Evolutionary conservation across 495 filamentous ascomycete species (phyloP).

Genomic region (Amphirosellinia nigrospora): DNA sequence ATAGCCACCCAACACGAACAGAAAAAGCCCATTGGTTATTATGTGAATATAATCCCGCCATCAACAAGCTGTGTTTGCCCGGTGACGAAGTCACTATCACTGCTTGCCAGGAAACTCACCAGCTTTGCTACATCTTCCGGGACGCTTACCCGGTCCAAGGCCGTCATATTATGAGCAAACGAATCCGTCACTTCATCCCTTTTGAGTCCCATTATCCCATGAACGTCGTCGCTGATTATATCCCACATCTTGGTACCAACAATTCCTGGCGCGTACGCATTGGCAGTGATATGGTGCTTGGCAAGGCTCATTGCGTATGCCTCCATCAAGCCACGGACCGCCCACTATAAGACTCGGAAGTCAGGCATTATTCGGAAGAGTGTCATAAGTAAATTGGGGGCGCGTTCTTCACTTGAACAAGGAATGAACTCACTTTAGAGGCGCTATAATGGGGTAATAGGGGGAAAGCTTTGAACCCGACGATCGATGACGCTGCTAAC

Average conservation of each 20-base stretch:
- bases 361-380: neutral
- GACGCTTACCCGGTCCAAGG: conserved; percentile 56
- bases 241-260: conserved; percentile 69
- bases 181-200: conserved; percentile 60
- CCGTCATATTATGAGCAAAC: conserved; percentile 52
- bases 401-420: neutral
- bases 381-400: too few species aligned
- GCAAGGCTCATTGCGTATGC: conserved; percentile 65
- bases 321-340: conserved; percentile 64
- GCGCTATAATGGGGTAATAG: conserved; percentile 62
- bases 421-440: neutral
- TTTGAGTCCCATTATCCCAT: conserved; percentile 46
- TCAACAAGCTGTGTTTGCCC: conserved; percentile 68
- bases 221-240: conserved; percentile 59
- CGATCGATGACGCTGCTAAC: conserved; percentile 61
- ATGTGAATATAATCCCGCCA: conserved; percentile 61
- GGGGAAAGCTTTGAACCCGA: conserved; percentile 60
- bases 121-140: conserved; percentile 65
- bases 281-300: conserved; percentile 63
- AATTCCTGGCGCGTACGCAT: conserved; percentile 67
- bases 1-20: neutral
- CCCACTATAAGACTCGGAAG: conserved; percentile 47
- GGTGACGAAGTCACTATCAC: conserved; percentile 64
- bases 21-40: neutral
- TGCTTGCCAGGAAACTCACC: conserved; percentile 62